These are phyloP conservation scores for Quercus robur DNA, from an alignment of 306 rosid genomes.

Conservation along the genomic window DNA sequence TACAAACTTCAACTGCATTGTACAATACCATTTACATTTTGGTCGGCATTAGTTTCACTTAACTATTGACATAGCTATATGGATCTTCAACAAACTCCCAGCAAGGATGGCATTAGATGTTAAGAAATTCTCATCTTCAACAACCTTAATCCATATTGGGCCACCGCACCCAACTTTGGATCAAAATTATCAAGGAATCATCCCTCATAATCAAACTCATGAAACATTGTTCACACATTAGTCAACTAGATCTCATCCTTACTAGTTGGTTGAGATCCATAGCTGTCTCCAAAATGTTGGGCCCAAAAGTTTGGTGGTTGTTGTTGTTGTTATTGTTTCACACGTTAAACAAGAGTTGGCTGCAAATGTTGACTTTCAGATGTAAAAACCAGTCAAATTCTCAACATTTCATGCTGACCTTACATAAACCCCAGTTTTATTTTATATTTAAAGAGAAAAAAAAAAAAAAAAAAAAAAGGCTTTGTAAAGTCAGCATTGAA, in stretches of 20 bases:
- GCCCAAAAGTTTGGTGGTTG: no score
- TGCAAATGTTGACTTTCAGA: not conserved
- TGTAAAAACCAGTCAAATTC: not conserved
- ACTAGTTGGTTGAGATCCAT: no score
- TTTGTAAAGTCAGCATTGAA: no score
- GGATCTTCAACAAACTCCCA: not conserved
- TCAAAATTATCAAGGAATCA: not conserved
- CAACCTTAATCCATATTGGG: not conserved
- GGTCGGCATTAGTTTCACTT: not conserved
- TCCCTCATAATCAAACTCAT: not conserved
- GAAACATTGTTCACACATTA: not conserved
- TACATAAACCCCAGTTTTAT: not conserved
- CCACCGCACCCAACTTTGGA: not conserved
- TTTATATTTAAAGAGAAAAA: no score
- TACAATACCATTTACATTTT: not conserved
- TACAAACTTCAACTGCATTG: not conserved
- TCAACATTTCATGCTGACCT: not conserved
- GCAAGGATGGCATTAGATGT: not conserved
- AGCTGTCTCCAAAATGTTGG: no score
- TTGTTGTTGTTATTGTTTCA: not conserved
- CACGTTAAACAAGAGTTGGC: not conserved
- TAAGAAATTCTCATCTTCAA: not conserved
- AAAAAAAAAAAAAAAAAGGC: no score
- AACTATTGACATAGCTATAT: not conserved
- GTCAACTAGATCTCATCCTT: no score